Evolutionary conservation across 352 stramenopile species (phyloP), one percentile per base, ranked within the genome.

Genomic region (Globisporangium middletonii): DNA sequence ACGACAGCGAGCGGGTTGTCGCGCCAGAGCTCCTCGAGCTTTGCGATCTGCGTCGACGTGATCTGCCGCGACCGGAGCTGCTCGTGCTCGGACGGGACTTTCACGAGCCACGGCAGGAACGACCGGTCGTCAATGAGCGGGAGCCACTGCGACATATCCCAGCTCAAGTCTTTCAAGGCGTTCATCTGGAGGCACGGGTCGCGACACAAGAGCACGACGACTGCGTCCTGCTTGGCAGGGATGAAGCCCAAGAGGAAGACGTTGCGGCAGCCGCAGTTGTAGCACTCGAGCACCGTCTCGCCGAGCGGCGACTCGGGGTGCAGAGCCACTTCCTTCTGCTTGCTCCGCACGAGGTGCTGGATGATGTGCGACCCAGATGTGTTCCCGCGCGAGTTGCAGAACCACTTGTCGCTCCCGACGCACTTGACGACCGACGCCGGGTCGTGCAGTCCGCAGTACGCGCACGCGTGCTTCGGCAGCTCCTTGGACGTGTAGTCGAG

Each of bases 191-290:
- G 77, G 77, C 97, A 99, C 38, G 86, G 86, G 51, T 98, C 94
- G 48, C 97, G 79, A 70, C 98, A 99, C 9, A 99, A 79, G 60
- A 99, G 77, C 11, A 99, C 96, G 19, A 99, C 97, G 30, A 99
- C 95, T 42, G 86, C 94, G 64, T 98, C 92, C 53, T 92, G 82
- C 58, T 98, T 98, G 23, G 96, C 96, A 1, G 97, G 97, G 53
- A 99, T 97, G 68, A 99, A 99, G 27, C 98, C 98, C 47, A 99
- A 72, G 45, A 98, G 72, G 65, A 99, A 99, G 8, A 96, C 93
- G 73, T 99, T 99, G 58, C 95, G 93, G 57, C 87, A 96, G 50
- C 92, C 94, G 66, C 97, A 99, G 81, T 99, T 99, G 86, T 99
- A 99, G 79, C 98, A 99, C 79, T 99, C 96, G 38, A 99, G 72